These are phyloP conservation scores for Penicillium sp. DNA, from an alignment of 2,329 filamentous ascomycete genomes.

Conservation along the genomic window DNA sequence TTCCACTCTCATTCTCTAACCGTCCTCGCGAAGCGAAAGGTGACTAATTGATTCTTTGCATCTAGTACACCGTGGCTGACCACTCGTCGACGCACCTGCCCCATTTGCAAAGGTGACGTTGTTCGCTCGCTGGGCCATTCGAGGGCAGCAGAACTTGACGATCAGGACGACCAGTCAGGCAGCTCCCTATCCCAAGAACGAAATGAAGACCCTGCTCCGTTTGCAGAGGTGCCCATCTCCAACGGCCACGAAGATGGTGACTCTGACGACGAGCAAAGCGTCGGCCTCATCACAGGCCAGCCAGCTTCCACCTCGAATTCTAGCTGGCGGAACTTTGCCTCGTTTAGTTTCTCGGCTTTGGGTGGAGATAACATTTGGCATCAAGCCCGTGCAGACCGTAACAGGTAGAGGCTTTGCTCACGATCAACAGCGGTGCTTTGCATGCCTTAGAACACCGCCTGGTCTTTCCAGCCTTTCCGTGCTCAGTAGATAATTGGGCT, in stretches of 20 bases:
- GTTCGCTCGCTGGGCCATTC: slow-evolving; percentile 57
- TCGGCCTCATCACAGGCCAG: slow-evolving; percentile 31
- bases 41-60: neutral
- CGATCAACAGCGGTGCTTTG: too few species aligned
- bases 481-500: neutral
- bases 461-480: slow-evolving; percentile 13
- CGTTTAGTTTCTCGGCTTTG: slow-evolving; percentile 41
- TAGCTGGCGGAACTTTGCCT: slow-evolving; percentile 41
- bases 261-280: slow-evolving; percentile 41
- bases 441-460: too few species aligned
- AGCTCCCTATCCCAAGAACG: slow-evolving; percentile 42
- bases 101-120: slow-evolving; percentile 97
- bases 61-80: slow-evolving; percentile 90
- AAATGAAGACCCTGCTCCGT: slow-evolving; percentile 43
- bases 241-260: slow-evolving; percentile 29
- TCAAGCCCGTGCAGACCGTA: slow-evolving; percentile 35
- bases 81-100: slow-evolving; percentile 90
- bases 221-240: slow-evolving; percentile 46
- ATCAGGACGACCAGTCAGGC: slow-evolving; percentile 38
- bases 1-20: neutral
- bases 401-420: slow-evolving; percentile 23
- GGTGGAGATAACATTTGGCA: slow-evolving; percentile 44
- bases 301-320: slow-evolving; percentile 30
- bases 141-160: slow-evolving; percentile 16
- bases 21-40: too few species aligned